phyloP scores from a whole-genome alignment of 306 rosid species.

The Malus sylvestris region DNA sequence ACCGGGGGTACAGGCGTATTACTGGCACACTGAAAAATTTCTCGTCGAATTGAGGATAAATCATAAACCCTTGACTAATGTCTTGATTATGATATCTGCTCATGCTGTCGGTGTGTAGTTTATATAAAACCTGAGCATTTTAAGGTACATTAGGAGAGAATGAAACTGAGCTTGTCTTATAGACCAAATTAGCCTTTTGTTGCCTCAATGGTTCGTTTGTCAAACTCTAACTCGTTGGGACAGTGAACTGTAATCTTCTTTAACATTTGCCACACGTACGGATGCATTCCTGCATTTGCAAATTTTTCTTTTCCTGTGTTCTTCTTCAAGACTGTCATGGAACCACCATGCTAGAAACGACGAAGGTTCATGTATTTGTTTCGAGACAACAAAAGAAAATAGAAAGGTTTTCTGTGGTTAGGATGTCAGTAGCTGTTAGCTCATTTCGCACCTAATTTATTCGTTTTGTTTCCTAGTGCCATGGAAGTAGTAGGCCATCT shows the following conservation, averaged over 20 bases:
- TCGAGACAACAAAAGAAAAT: neutral
- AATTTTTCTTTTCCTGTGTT: neutral
- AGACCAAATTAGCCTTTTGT: neutral
- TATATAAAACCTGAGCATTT: constrained; percentile 6
- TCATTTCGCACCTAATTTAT: neutral
- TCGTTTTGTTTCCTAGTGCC: neutral
- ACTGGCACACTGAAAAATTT: too few relatives aligned
- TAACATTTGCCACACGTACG: neutral
- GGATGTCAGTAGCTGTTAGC: neutral
- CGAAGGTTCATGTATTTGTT: neutral
- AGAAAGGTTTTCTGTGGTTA: neutral
- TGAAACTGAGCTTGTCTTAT: neutral
- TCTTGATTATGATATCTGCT: constrained; percentile 19
- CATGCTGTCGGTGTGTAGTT: constrained; percentile 9
- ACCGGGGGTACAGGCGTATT: too few relatives aligned
- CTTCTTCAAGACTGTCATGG: neutral
- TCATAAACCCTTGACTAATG: constrained; percentile 29
- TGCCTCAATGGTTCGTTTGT: constrained; percentile 22
- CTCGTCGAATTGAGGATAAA: neutral
- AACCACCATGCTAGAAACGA: neutral
- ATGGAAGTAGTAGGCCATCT: neutral
- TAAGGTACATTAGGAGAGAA: neutral
- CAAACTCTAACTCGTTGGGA: neutral
- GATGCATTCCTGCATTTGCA: constrained; percentile 3
- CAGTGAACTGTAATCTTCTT: constrained; percentile 12